phyloP scores from a whole-genome alignment of 2,329 filamentous ascomycete species.

The Calonectria pteridis region DNA sequence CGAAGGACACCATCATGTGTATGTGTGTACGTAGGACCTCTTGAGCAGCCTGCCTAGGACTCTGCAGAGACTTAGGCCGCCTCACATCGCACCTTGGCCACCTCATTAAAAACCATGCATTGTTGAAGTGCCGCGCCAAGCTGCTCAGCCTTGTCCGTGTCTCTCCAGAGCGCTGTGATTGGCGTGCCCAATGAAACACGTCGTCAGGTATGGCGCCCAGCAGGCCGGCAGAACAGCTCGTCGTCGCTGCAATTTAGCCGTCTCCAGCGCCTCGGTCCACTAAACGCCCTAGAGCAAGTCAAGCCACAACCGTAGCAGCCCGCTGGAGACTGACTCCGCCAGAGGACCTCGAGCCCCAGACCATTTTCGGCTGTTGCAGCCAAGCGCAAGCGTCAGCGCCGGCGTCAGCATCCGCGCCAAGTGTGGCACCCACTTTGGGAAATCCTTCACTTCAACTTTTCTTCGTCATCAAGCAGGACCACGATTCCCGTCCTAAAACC shows the following conservation, averaged over 20 bases:
- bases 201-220: background rate
- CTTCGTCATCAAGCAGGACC: slow-evolving; percentile 41
- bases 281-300: slow-evolving; percentile 35
- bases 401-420: slow-evolving; percentile 36
- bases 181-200: slow-evolving; percentile 5
- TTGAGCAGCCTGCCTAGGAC: background rate
- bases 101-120: background rate
- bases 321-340: slow-evolving; percentile 29
- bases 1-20: background rate
- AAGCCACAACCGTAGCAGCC: slow-evolving; percentile 39
- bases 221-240: background rate
- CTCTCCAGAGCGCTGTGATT: background rate
- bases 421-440: slow-evolving; percentile 39
- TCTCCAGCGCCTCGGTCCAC: slow-evolving; percentile 20
- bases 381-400: slow-evolving; percentile 37
- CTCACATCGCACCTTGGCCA: background rate
- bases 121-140: slow-evolving; percentile 4
- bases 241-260: background rate
- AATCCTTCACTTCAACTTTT: slow-evolving; percentile 39
- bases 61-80: background rate
- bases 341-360: slow-evolving; percentile 21
- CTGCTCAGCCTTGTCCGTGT: slow-evolving; percentile 13
- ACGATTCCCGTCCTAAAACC: slow-evolving; percentile 11
- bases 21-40: background rate
- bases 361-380: slow-evolving; percentile 35